Evolutionary conservation across 257 asterid genomes (phyloP).

Genomic region (Solanum sitiens): DNA sequence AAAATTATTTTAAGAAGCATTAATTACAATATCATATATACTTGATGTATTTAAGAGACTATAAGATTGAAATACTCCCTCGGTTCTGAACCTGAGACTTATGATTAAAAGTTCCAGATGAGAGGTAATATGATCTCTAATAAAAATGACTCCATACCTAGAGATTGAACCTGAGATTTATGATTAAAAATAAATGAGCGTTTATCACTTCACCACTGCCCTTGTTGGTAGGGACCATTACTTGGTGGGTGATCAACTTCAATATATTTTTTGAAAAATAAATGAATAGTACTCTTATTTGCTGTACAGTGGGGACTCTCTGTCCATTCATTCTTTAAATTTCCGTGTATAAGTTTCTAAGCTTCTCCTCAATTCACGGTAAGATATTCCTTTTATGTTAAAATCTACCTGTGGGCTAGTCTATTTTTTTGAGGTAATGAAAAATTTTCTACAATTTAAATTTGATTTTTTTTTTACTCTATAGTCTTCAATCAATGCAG

Average conservation of each 20-base stretch:
- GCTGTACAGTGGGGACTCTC: not conserved
- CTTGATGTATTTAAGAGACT: not conserved
- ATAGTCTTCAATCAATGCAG: conserved; percentile 3
- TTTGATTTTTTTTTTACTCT: not conserved
- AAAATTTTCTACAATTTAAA: not conserved
- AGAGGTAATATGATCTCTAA: too few relatives aligned
- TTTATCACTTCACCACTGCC: rapidly evolving
- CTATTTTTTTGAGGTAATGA: not conserved
- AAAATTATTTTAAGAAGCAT: not conserved
- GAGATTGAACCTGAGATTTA: rapidly evolving
- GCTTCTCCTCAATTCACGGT: not conserved
- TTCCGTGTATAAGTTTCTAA: not conserved
- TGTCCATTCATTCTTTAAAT: not conserved
- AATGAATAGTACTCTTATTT: not conserved
- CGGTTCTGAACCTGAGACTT: not conserved
- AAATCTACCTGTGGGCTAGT: not conserved
- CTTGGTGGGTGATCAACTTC: not conserved
- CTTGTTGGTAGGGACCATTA: not conserved
- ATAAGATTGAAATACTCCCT: not conserved
- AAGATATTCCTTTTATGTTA: not conserved
- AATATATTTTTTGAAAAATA: not conserved
- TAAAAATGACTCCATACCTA: rapidly evolving
- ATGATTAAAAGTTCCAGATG: too few relatives aligned
- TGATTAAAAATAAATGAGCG: rapidly evolving
- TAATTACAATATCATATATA: not conserved